These are phyloP conservation scores for Zelopaecilomyces penicillatus DNA, from an alignment of 2,329 filamentous ascomycete species.

Conservation along the genomic window DNA sequence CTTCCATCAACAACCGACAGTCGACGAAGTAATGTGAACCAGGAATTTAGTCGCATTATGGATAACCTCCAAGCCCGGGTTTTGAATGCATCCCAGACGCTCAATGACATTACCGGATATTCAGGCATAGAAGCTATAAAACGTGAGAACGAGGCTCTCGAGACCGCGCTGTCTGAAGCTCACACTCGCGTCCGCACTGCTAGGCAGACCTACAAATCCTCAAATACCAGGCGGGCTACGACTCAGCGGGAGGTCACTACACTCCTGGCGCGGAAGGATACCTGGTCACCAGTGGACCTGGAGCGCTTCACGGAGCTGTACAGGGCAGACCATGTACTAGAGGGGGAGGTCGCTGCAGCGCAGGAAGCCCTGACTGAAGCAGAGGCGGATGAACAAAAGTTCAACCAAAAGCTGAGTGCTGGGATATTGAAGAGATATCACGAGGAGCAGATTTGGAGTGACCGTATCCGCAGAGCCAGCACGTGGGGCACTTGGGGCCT, in stretches of 20 bases:
- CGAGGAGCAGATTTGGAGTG: conserved; percentile 98
- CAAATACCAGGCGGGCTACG: conserved; percentile 71
- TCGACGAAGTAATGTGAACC: conserved; percentile 24
- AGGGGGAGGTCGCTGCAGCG: conserved; percentile 68
- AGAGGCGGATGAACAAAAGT: conserved; percentile 72
- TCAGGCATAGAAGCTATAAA: conserved; percentile 83
- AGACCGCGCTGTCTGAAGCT: conserved; percentile 47
- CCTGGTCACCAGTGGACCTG: conserved; percentile 77
- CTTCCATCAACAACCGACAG: conserved; percentile 26
- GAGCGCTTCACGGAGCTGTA: conserved; percentile 93
- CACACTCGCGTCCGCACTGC: conserved; percentile 61
- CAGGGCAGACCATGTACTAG: conserved; percentile 84
- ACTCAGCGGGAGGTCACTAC: conserved; percentile 95
- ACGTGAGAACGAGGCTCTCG: conserved; percentile 61
- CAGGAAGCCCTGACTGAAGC: conserved; percentile 64
- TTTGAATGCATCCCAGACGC: conserved; percentile 73
- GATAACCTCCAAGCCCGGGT: conserved; percentile 81
- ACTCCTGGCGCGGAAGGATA: conserved; percentile 85
- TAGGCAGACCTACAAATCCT: conserved; percentile 71
- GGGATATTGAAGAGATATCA: conserved; percentile 88
- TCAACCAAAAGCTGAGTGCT: conserved; percentile 66
- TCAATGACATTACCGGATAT: conserved; percentile 94
- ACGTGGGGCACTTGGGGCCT: conserved; percentile 98
- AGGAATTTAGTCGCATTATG: conserved; percentile 52
- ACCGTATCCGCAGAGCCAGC: conserved; percentile 90